These are phyloP conservation scores for Aciculosporium take DNA, from an alignment of 2,329 filamentous ascomycete species.

Conservation along the genomic window DNA sequence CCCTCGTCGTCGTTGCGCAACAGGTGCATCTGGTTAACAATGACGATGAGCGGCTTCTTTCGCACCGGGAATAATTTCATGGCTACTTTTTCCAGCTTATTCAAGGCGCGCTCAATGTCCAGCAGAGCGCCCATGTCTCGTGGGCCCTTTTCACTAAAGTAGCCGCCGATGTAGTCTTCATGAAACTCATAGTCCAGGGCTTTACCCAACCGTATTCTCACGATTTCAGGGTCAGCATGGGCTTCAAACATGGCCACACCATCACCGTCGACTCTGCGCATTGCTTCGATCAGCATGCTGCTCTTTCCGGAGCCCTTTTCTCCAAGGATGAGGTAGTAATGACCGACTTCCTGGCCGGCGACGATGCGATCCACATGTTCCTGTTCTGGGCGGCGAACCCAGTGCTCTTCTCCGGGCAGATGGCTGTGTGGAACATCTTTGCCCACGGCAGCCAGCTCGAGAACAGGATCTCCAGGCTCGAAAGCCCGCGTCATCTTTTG, in stretches of 20 bases:
- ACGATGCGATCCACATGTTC: slow-evolving; percentile 70
- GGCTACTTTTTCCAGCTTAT: slow-evolving; percentile 95
- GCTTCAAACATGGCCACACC: slow-evolving; percentile 93
- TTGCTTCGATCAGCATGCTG: slow-evolving; percentile 88
- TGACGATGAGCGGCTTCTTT: slow-evolving; percentile 66
- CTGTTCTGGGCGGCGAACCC: slow-evolving; percentile 79
- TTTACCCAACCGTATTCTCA: slow-evolving; percentile 82
- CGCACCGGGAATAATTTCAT: slow-evolving; percentile 49
- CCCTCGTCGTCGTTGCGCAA: slow-evolving; percentile 85
- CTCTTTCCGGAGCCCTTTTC: slow-evolving; percentile 96
- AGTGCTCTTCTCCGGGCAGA: slow-evolving; percentile 32
- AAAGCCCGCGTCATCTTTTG: slow-evolving; percentile 89
- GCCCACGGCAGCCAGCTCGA: slow-evolving; percentile 59
- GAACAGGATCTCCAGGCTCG: slow-evolving; percentile 76
- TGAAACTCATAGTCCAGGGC: slow-evolving; percentile 93
- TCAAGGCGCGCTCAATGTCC: slow-evolving; percentile 91
- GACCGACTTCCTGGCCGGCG: slow-evolving; percentile 54
- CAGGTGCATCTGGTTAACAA: slow-evolving; percentile 88
- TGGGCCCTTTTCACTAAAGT: slow-evolving; percentile 88
- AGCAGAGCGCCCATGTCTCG: slow-evolving; percentile 82
- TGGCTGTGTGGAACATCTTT: slow-evolving; percentile 37
- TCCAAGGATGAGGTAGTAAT: slow-evolving; percentile 83
- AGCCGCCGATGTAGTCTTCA: slow-evolving; percentile 91
- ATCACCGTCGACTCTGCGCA: slow-evolving; percentile 82
- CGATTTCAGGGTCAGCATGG: slow-evolving; percentile 88